A percentile compares a stretch with the other conserved stretches of the same genome.
Evolutionary conservation across 78 protist species (phyloP).

Genomic region (Monosiga brevicollis): DNA sequence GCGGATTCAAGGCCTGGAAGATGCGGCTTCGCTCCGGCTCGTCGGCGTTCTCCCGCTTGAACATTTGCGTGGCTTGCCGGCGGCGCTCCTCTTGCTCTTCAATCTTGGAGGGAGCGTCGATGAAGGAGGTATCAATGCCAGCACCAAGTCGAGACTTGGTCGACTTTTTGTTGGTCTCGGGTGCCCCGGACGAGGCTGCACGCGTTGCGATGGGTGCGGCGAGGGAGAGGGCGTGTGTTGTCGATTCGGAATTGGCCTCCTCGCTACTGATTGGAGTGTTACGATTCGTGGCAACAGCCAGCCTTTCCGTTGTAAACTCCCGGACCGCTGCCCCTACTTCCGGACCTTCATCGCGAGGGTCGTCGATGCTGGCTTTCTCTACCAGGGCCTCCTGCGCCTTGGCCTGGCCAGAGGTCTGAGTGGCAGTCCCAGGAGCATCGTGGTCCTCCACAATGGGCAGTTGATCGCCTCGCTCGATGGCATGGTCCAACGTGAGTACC

Average conservation of each 20-base stretch:
- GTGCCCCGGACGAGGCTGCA: background rate
- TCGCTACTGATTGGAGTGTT: background rate
- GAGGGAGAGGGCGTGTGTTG: background rate
- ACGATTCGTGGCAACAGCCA: too few species aligned
- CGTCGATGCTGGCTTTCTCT: too few species aligned
- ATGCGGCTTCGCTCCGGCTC: background rate
- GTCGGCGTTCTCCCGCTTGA: background rate
- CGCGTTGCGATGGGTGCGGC: background rate
- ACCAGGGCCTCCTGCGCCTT: too few species aligned
- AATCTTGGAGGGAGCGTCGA: background rate
- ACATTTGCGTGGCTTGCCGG: background rate
- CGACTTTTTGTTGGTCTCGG: background rate
- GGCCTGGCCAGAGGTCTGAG: too few species aligned
- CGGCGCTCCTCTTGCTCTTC: background rate
- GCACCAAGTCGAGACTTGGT: too few species aligned
- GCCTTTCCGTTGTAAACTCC: too few species aligned
- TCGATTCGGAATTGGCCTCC: background rate
- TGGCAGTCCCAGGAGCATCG: too few species aligned
- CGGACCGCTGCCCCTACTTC: too few species aligned
- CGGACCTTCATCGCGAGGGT: too few species aligned
- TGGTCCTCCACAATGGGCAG: too few species aligned
- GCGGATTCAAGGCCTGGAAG: background rate
- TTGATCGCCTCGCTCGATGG: too few species aligned
- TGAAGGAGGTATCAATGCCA: background rate
- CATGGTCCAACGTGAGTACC: too few species aligned